Conservation (phyloP, 2,329 filamentous ascomycete genomes). For the Corinectria fuckeliana region DNA sequence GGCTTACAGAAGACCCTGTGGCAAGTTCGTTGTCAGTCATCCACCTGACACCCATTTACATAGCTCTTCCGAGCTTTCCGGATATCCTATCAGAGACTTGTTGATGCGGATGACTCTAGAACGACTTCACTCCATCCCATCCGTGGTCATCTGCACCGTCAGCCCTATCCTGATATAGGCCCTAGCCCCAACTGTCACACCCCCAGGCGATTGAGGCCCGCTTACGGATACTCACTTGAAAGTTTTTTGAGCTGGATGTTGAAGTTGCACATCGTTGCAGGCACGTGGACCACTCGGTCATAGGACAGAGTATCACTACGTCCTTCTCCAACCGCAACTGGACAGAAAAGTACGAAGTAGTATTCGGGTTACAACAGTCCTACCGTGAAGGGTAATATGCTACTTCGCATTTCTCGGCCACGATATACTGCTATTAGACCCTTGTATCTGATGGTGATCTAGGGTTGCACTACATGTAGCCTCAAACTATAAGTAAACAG, state of each 20-base stretch:
- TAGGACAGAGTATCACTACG: constrained; percentile 1
- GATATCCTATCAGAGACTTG: background rate
- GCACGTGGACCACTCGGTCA: constrained; percentile 9
- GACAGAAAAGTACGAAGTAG: background rate
- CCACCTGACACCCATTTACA: background rate
- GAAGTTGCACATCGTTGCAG: constrained; percentile 1
- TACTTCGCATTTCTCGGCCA: background rate
- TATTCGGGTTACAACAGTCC: background rate
- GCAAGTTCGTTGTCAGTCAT: background rate
- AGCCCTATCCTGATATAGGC: constrained; percentile 13
- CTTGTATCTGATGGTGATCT: background rate
- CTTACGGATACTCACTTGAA: background rate
- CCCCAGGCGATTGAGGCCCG: background rate
- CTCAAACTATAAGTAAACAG: too few species aligned
- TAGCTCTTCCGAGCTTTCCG: constrained; percentile 12
- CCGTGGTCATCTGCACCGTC: constrained; percentile 9
- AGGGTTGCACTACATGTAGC: constrained; percentile 3
- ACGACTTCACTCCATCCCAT: background rate
- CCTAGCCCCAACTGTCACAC: constrained; percentile 2
- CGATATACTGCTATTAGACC: background rate
- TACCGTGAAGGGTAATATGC: background rate
- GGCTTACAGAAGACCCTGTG: background rate
- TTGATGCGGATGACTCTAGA: background rate
- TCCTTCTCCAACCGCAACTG: background rate
- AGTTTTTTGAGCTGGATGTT: background rate